These are phyloP conservation scores for Austroboletus eburneus DNA, from an alignment of 768 basidiomycete species.

Conservation along the genomic window DNA sequence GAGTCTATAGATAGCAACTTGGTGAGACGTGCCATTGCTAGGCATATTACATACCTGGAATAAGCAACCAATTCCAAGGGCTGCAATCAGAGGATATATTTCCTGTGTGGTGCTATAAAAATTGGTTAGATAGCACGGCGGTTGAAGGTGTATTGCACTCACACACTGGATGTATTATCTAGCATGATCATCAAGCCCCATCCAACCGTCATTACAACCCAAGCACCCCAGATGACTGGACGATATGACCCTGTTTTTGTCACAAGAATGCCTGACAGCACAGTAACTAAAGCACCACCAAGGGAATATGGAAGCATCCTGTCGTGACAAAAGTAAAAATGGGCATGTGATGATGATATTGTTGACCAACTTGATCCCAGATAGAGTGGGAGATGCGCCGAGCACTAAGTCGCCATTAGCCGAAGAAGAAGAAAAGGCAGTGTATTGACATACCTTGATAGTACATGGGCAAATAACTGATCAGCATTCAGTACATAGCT, in stretches of 20 bases:
- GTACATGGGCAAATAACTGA: conserved; percentile 38
- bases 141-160: neutral
- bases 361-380: conserved; percentile 28
- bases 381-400: conserved; percentile 33
- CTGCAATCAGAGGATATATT: conserved; percentile 62
- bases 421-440: too few species aligned
- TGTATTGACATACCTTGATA: conserved; percentile 29
- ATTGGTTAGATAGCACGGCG: neutral
- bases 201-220: neutral
- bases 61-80: conserved; percentile 59
- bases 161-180: conserved; percentile 45
- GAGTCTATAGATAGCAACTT: conserved; percentile 19
- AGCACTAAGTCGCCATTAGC: conserved; percentile 19
- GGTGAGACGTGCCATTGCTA: neutral
- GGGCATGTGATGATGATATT: neutral
- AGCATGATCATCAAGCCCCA: conserved; percentile 71
- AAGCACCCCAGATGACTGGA: neutral
- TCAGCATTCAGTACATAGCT: conserved; percentile 4
- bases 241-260: neutral
- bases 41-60: conserved; percentile 41
- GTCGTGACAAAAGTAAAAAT: neutral
- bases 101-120: conserved; percentile 55
- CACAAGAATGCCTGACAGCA: neutral
- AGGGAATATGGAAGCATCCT: conserved; percentile 4
- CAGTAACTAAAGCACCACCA: neutral